Base-by-base conservation (phyloP, 2,329 filamentous ascomycete species). In the Hymenoscyphus salicellus region DNA sequence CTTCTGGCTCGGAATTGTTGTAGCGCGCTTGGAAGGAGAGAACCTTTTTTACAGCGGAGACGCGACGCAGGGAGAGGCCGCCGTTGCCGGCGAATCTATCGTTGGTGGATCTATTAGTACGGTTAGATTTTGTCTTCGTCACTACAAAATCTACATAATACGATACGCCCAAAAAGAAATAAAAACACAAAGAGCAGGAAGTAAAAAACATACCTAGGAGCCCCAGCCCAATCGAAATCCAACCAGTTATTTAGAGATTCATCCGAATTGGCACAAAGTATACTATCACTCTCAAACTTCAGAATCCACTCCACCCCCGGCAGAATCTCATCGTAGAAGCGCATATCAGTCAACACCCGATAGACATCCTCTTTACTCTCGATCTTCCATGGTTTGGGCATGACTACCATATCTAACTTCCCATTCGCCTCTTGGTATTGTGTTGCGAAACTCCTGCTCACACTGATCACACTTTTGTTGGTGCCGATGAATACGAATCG, bases 211-310 rank as follows among this genome's bases (percentile, higher is more conserved):
- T 72, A 82, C 82, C 79, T 80, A 17, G 81, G 79, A 4, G 82
- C 81, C 5, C 83, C 83, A 26, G 82, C 81, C 83, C 83, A 86
- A 68, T 80, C 79, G 76, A 79, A 85, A n/a, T 77, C 72, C 10
- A 85, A 74, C 81, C 82, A 85, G 5, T 84, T 80, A 68, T 86
- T 80, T 46, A 86, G 72, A 66, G 80, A 81, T 46, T 72, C 77
- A n/a, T 77, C 76, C 11, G 82, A 82, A 70, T 85, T 85, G 63
- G 83, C 80, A 68, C 83, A 86, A 56, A 85, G 73, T 56, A 86
- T 83, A 69, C 81, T 83, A 71, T 86, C 83, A n/a, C 79, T 77
- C 68, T 85, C 82, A 68, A 80, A 86, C 70, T 81, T 81, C 61
- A 86, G 75, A 30, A 86, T 73, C 82, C 82, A 85, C 73, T 85